Evolutionary conservation across 306 rosid genomes (phyloP).

Genomic region (Prunus mongolica): DNA sequence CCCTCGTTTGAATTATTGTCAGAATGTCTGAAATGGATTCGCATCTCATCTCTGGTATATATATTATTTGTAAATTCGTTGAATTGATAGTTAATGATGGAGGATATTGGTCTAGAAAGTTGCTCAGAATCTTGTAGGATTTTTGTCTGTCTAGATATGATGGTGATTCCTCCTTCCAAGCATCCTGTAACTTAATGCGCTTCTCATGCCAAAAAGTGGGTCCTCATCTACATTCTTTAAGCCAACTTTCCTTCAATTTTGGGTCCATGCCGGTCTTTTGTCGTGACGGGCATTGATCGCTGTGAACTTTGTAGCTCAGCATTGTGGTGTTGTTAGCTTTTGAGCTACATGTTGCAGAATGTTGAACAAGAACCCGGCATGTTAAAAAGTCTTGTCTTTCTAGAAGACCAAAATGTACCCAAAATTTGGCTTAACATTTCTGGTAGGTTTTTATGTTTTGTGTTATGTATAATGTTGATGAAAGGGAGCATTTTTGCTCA

Average conservation of each 20-base stretch:
- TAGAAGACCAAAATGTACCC: not conserved
- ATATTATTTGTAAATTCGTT: not conserved
- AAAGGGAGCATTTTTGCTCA: too few relatives aligned
- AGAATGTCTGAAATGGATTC: not conserved
- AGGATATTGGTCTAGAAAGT: not conserved
- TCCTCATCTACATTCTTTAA: not conserved
- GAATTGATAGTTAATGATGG: not conserved
- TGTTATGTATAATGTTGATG: too few relatives aligned
- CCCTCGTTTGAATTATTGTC: not conserved
- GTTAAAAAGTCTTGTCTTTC: not conserved
- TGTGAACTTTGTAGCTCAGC: not conserved
- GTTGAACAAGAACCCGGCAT: not conserved
- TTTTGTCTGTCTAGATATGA: not conserved
- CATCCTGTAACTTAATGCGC: not conserved
- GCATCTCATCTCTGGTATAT: not conserved
- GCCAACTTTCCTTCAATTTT: not conserved
- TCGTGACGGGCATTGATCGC: too few relatives aligned
- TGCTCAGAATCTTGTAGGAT: not conserved
- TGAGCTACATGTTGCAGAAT: not conserved
- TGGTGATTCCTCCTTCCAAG: not conserved
- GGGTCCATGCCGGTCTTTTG: not conserved
- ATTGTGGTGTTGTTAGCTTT: not conserved
- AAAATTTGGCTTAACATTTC: too few relatives aligned
- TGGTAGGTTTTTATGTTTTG: not conserved
- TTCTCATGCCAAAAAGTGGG: not conserved